phyloP scores from a whole-genome alignment of 306 rosid species.

The Trifolium repens region DNA sequence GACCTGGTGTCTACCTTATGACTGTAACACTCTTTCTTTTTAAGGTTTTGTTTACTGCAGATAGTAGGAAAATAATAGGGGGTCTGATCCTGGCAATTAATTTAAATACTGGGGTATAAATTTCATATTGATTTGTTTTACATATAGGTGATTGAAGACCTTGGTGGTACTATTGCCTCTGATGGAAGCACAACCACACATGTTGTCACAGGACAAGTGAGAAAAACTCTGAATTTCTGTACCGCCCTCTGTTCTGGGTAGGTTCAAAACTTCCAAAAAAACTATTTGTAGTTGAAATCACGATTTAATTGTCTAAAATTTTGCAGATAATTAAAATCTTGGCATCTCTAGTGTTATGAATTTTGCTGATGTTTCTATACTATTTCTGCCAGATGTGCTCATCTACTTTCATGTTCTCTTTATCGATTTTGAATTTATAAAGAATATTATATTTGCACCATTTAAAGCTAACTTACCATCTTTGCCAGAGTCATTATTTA shows the following conservation, averaged over 20 bases:
- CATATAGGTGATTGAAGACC: conserved; percentile 74
- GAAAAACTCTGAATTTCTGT: conserved; percentile 89
- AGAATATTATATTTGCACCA: not conserved
- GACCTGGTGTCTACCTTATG: conserved; percentile 8
- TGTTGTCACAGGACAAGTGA: conserved; percentile 84
- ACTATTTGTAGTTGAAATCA: conserved; percentile 27
- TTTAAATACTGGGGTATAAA: conserved; percentile 10
- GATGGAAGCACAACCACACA: conserved; percentile 79
- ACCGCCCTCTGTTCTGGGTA: conserved; percentile 90
- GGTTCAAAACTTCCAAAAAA: conserved; percentile 48
- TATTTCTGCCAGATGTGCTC: not conserved
- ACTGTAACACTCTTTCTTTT: conserved; percentile 16
- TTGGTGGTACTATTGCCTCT: conserved; percentile 70
- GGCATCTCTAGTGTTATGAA: not conserved
- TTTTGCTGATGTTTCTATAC: not conserved
- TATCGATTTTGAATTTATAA: not conserved
- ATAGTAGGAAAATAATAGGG: conserved; percentile 26
- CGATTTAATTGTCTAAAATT: conserved; percentile 17
- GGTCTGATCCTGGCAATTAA: conserved; percentile 11
- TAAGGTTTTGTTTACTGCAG: not conserved
- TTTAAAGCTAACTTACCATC: not conserved
- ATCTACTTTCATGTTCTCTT: not conserved
- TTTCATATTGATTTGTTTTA: conserved; percentile 32
- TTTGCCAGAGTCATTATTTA: conserved; percentile 10
- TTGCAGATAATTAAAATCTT: conserved; percentile 27